Base-by-base conservation (phyloP, 2,329 filamentous ascomycete genomes). In the Apiospora aurea region DNA sequence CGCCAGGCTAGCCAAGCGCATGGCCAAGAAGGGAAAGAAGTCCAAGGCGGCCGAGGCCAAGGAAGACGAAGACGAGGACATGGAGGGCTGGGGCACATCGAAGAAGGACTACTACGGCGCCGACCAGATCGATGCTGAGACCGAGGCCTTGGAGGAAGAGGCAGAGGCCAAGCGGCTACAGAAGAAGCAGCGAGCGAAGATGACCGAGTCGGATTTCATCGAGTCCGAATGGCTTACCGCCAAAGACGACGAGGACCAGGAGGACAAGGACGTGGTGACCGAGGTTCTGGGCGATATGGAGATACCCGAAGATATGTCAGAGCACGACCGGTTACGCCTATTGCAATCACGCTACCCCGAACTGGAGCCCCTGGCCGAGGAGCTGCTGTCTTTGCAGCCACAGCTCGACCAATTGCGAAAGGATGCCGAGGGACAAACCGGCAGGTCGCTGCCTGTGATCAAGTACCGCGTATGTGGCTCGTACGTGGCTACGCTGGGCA, bases 31-130 rank as follows among this genome's bases (percentile, higher is more conserved):
- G 34, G 72, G 73, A 18, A 69, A 73, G 53, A 74, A 75, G 44
- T 79, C 78, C n/a, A 80, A 81, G 7, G 79, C 80, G 64, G 78
- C 80, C n/a, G 81, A 82, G 10, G 79, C 87, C 38, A 87, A 86
- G 71, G 84, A 87, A 49, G 84, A 87, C 47, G 87, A 86, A 3
- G 89, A 88, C 24, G 88, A 87, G 11, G 87, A 88, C 26, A 86
- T 85, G 2, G 90, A 90, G 57, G 91, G 90, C 57, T 95, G 91
- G 80, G 98, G 96, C 95, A 96, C 96, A 43, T 95, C 94, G 2
- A 96, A 90, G 81, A 93, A 93, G 73, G 96, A 97, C 77, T 97
- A 98, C 83, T 99, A 99, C 83, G 89, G 97, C 84, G 94, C 94
- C 76, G 96, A 99, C 81, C 76, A 82, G 71, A 84, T 84, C 71